These are phyloP conservation scores for Botrytis deweyae DNA, from an alignment of 2,329 filamentous ascomycete species.

Conservation along the genomic window DNA sequence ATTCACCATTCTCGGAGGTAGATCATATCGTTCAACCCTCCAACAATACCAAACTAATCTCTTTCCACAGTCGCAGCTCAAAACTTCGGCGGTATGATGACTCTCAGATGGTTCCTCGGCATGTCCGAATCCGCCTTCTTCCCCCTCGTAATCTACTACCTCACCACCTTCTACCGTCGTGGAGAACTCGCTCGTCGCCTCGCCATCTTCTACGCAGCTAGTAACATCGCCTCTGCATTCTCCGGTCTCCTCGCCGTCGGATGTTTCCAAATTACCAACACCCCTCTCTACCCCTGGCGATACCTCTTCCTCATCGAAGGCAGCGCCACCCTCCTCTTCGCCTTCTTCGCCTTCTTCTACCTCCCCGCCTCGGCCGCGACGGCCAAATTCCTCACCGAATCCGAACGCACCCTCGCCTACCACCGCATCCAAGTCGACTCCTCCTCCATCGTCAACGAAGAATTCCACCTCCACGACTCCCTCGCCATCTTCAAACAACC, in stretches of 20 bases:
- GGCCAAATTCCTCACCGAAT: slow-evolving; percentile 37
- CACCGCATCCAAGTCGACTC: slow-evolving; percentile 53
- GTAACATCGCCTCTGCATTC: slow-evolving; percentile 47
- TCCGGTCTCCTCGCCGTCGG: slow-evolving; percentile 41
- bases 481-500: slow-evolving; percentile 52
- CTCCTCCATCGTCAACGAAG: slow-evolving; percentile 58
- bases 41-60: background rate
- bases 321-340: slow-evolving; percentile 29
- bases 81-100: slow-evolving; percentile 66
- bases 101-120: slow-evolving; percentile 68
- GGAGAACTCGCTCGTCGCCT: slow-evolving; percentile 69
- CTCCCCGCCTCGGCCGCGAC: slow-evolving; percentile 39
- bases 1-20: slow-evolving; percentile 52
- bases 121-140: slow-evolving; percentile 65
- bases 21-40: background rate
- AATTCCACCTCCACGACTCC: slow-evolving; percentile 52
- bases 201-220: slow-evolving; percentile 62
- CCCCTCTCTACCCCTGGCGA: slow-evolving; percentile 50
- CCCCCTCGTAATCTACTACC: slow-evolving; percentile 59
- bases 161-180: slow-evolving; percentile 67
- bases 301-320: slow-evolving; percentile 53
- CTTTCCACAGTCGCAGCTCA: slow-evolving; percentile 45
- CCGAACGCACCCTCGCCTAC: slow-evolving; percentile 39
- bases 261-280: slow-evolving; percentile 54
- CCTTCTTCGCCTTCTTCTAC: slow-evolving; percentile 41